Evolutionary conservation across 31 red algal species (phyloP), one percentile per base, ranked within the genome.

Genomic region (Asparagopsis taxiformis): DNA sequence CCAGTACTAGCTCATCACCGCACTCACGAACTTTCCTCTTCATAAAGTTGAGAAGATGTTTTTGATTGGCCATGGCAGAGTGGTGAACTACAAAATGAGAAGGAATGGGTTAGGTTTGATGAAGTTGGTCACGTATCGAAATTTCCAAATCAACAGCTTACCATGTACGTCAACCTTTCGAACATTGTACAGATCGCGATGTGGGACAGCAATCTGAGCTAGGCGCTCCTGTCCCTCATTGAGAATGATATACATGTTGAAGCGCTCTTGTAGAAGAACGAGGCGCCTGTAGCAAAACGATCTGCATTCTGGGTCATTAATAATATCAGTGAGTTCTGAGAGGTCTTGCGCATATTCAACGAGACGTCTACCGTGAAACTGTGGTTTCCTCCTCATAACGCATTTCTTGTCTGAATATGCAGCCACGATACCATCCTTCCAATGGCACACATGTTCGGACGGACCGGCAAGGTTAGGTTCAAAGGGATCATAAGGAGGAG

Each of bases 181-280:
- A 17, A 90, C 85, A 49, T 94, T 93, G 69, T 93, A 98, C 75
- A 98, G 91, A 58, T 98, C 95, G 25, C 90, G 84, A 62, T 94
- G 90, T 31, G 90, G 95, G 21, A 93, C 85, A 26, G 85, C 68
- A 63, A 79, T 91, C 73, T 98, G 90, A 19, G 81, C 90, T 61
- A 87, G 50, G 33, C 75, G 39, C 54, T 98, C 95, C 32, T 82
- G 63, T 24, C 65, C 79, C 13, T 81, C 85, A 55, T 98, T 98
- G n/a, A 94, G 74, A 38, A 94, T 69, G 13, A 75, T 34, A 52
- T 93, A 76, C 90, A 94, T 98, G 3, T 91, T 84, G 53, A 94
- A 93, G 20, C 72, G 57, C 29, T 86, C 68, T 24, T 72, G 57
- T 31, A 93, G 48, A 64, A 98, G 69, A 39, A 71, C 59, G 2